Base-by-base conservation (phyloP, 2,329 filamentous ascomycete species). In the Pseudogymnoascus sp. region DNA sequence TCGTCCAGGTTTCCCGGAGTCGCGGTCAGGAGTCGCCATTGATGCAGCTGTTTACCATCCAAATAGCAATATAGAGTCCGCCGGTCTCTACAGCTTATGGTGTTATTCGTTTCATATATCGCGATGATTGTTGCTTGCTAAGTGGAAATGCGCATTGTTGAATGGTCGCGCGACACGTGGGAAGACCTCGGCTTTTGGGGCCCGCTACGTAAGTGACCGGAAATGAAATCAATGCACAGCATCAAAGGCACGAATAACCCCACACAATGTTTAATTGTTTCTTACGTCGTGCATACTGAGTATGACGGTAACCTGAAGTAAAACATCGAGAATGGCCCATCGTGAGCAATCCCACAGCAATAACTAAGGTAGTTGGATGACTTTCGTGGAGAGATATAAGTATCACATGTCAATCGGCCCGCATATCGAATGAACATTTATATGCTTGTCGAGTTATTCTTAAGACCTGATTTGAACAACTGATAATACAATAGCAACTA, bases 81-180 rank as follows among this genome's bases (percentile, higher is more conserved):
- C 47, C 47, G 47, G 47, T 28, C 47, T 54, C 28, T 54, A 12
- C 47, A 54, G 47, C 47, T 54, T 54, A 54, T 54, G 32, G 28
- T 32, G 47, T 54, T 54, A 54, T 54, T 54, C 47, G 47, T 34
- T 54, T 54, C 47, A 54, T 54, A 32, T 32, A 32, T 54, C 47
- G 47, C 47, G 47, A 6, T 32, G 47, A 54, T 54, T 54, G 47
- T 54, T 54, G 47, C 25, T 32, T 54, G 47, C 47, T 32, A 54
- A 54, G 28, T 32, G 47, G 47, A 54, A 32, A 54, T 20, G 28
- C 28, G 47, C 47, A 54, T 54, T 54, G 47, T 54, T 54, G 14
- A 54, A 54, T 54, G 47, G 47, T 54, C 47, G 47, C 28, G 47
- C 47, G 47, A 54, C 47, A 54, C 47, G 47, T 54, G 47, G 43